A percentile compares a stretch with the other conserved stretches of the same genome.
Evolutionary conservation across 2,329 filamentous ascomycete species (phyloP).

Genomic region (Myriangium duriaei): DNA sequence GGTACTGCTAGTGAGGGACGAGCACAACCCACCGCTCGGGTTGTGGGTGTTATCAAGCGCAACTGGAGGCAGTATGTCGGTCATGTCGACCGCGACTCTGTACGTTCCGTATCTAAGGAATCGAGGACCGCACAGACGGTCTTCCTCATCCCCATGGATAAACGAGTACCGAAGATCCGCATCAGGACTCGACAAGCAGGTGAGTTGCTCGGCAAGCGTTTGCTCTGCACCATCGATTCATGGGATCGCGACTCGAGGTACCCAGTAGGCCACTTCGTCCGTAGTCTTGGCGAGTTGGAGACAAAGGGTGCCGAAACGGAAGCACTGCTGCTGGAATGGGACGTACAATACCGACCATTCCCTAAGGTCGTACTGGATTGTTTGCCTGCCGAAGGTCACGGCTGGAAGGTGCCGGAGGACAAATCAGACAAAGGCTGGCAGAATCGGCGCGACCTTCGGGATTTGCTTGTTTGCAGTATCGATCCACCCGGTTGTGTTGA

Average conservation of each 20-base stretch:
- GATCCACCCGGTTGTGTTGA: constrained; percentile 93
- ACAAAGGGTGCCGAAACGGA: constrained; percentile 97
- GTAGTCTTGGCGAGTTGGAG: constrained; percentile 83
- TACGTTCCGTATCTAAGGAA: constrained; percentile 58
- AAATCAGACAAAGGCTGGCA: constrained; percentile 76
- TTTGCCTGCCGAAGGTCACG: constrained; percentile 77
- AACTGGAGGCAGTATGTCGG: constrained; percentile 99
- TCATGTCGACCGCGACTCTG: constrained; percentile 79
- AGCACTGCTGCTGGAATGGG: constrained; percentile 83
- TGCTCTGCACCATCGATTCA: constrained; percentile 84
- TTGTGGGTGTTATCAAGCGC: constrained; percentile 84
- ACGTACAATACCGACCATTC: constrained; percentile 95
- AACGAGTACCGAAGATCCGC: constrained; percentile 90
- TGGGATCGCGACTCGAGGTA: constrained; percentile 93
- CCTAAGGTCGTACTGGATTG: constrained; percentile 93
- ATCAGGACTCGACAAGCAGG: constrained; percentile 82
- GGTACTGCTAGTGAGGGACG: constrained; percentile 61
- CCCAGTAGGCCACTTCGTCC: constrained; percentile 84
- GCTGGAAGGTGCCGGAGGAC: constrained; percentile 80
- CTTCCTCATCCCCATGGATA: constrained; percentile 96
- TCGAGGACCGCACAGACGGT: constrained; percentile 82
- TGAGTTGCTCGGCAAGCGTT: constrained; percentile 79
- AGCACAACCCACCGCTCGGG: constrained; percentile 78
- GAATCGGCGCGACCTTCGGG: constrained; percentile 69
- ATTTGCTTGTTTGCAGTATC: constrained; percentile 88